Evolutionary conservation across 805 yeast genomes (phyloP), one percentile per base, ranked within the genome.

Genomic region (Candida pseudoglaebosa): DNA sequence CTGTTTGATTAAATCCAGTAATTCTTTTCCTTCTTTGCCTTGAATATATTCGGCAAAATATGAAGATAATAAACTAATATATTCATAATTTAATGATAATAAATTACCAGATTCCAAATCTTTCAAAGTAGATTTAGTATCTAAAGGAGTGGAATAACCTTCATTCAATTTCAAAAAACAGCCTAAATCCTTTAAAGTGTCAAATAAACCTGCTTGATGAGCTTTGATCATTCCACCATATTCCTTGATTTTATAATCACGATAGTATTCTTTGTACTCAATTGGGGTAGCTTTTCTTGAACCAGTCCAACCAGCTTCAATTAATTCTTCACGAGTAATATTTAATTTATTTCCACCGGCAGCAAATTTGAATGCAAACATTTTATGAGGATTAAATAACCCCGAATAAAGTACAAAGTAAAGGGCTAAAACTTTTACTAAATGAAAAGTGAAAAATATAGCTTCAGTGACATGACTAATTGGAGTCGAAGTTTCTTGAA

Each of bases 281-380:
- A 78, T 83, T 19, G 78, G 65, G 15, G 82, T 73, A 10, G 83
- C 83, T 49, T 81, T 80, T 60, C 81, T 83, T 17, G 93, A 75
- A 38, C 96, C 95, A n/a, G 96, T 88, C 98, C 98, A 93, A 35
- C 98, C 98, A 48, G 90, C 65, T 3, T 62, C 61, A 24, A 79
- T 53, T 50, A 90, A 72, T 42, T 75, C 68, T 13, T 82, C 87
- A 44, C 69, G 69, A 36, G 75, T 65, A 40, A 68, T 53, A n/a
- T 60, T 54, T 24, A 42, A 42, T 37, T 52, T 50, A 34, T 70
- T 49, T 10, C 50, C 54, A 5, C 62, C 50, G 9, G 61, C 41
- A 38, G 45, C 36, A 46, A 67, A 47, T 54, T 69, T 49, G 52
- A 60, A 38, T 9, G 29, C 9, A 15, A 26, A 26, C 43, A 61